Base-by-base conservation (phyloP, 2,329 filamentous ascomycete species). In the Aureobasidium sp. region DNA sequence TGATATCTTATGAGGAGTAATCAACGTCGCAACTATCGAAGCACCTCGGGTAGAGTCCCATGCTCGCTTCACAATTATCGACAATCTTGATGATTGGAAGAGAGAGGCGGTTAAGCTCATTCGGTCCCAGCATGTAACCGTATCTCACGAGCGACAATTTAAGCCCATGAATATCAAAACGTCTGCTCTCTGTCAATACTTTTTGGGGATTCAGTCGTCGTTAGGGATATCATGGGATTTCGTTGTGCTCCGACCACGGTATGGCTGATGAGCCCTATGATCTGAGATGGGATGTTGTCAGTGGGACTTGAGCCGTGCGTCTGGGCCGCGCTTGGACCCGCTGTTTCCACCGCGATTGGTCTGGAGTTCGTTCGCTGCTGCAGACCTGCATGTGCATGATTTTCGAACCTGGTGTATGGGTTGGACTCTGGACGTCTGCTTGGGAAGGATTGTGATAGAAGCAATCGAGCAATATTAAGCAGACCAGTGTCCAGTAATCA, bases 1-100 rank as follows among this genome's bases (percentile, higher is more conserved):
- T 82, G 0, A 72, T 78, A 0, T 65, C 75, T 0, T 76, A 76
- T 0, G 83, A 86, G 3, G 79, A 78, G 66, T 12, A 12, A 76
- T 33, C 27, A 48, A 33, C 31, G n/a, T 0, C 65, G 73, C 0
- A 77, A 83, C 6, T 19, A n/a, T 29, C 27, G 45, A 31, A 9
- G 27, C 31, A n/a, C 12, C 12, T 47, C 31, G 12, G 31, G 9
- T 12, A 12, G 2, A 33, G 9, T 33, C 31, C 31, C 9, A 11
- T 33, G 31, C 31, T 33, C 31, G 31, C 31, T 33, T 33, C 31
- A 8, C 9, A 31, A 9, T 8, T 9, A 31, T 31, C 31, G 31
- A 31, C 31, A 31, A 9, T 2, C 31, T 31, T 31, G 31, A 9
- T 9, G 31, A 31, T 2, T 31, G 31, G 9, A 33, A 19, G 40